These are phyloP conservation scores for Penicillium brevicompactum DNA, from an alignment of 2,329 filamentous ascomycete species.

Conservation along the genomic window DNA sequence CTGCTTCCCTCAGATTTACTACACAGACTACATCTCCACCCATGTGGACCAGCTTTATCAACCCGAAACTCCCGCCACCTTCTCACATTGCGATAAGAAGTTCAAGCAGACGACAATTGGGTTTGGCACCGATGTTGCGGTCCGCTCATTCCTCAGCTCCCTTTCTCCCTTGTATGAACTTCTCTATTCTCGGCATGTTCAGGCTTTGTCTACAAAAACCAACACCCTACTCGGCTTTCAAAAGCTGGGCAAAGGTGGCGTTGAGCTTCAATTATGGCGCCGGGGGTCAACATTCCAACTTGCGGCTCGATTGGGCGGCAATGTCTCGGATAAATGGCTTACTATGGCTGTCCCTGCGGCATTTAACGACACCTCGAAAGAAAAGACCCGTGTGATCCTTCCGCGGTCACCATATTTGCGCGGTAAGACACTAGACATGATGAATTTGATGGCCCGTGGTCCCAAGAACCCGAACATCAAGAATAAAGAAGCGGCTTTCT, in stretches of 20 bases:
- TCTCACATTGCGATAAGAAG: slow-evolving; percentile 35
- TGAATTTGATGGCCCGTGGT: slow-evolving; percentile 28
- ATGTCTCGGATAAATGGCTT: slow-evolving; percentile 32
- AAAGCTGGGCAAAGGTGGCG: slow-evolving; percentile 29
- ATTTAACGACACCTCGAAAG: slow-evolving; percentile 15
- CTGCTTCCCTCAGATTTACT: slow-evolving; percentile 29
- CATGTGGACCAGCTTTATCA: slow-evolving; percentile 33
- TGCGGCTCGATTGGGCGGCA: slow-evolving; percentile 31
- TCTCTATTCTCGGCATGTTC: slow-evolving; percentile 29
- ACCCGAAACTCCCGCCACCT: slow-evolving; percentile 24
- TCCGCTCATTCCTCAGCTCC: slow-evolving; percentile 29
- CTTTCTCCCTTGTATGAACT: slow-evolving; percentile 31
- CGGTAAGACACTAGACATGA: slow-evolving; percentile 32
- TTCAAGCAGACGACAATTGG: slow-evolving; percentile 15
- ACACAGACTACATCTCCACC: slow-evolving; percentile 33
- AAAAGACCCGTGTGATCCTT: slow-evolving; percentile 26
- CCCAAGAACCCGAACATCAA: slow-evolving; percentile 23
- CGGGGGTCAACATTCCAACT: slow-evolving; percentile 26
- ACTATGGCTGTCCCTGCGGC: slow-evolving; percentile 25
- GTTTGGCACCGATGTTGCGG: slow-evolving; percentile 23
- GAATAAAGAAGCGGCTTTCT: slow-evolving; percentile 24
- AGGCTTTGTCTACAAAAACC: slow-evolving; percentile 29
- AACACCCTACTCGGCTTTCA: slow-evolving; percentile 23
- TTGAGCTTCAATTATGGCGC: slow-evolving; percentile 34
- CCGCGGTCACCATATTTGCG: slow-evolving; percentile 21